Percentiles rank a stretch among this genome's conserved stretches.
Evolutionary conservation across 805 yeast genomes (phyloP).

Genomic region (Zygoascus ofunaensis): DNA sequence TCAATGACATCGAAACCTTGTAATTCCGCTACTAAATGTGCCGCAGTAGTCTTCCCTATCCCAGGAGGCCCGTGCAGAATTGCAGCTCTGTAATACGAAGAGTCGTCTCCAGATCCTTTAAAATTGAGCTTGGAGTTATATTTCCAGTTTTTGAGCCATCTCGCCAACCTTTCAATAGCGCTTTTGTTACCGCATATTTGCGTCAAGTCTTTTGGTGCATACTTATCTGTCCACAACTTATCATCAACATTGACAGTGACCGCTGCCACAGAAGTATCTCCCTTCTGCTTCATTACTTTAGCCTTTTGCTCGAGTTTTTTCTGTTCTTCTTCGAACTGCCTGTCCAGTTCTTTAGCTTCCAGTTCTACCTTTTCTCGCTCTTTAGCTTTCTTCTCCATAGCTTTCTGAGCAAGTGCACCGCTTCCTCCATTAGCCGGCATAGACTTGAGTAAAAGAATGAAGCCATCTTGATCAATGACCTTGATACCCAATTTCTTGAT

Average conservation of each 20-base stretch:
- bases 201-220: slow-evolving; percentile 68
- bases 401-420: slow-evolving; percentile 68
- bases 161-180: slow-evolving; percentile 51
- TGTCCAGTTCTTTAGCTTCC: slow-evolving; percentile 44
- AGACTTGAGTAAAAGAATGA: slow-evolving; percentile 55
- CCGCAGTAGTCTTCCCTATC: slow-evolving; percentile 84
- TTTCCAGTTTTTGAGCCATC: slow-evolving; percentile 78
- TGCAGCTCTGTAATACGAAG: slow-evolving; percentile 71
- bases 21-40: slow-evolving; percentile 73
- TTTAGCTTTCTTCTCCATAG: slow-evolving; percentile 55
- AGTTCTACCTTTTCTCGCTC: slow-evolving; percentile 52
- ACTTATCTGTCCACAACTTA: slow-evolving; percentile 84
- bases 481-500: slow-evolving; percentile 66
- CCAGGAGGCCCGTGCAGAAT: slow-evolving; percentile 92
- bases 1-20: slow-evolving; percentile 76
- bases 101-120: slow-evolving; percentile 47
- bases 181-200: slow-evolving; percentile 92
- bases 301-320: slow-evolving; percentile 14
- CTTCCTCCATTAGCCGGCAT: slow-evolving; percentile 93
- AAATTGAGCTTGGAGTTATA: slow-evolving; percentile 45
- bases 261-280: slow-evolving; percentile 8
- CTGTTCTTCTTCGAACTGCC: slow-evolving; percentile 26
- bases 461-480: slow-evolving; percentile 82
- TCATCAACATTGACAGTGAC: slow-evolving; percentile 12
- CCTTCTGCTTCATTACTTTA: slow-evolving; percentile 15